Percentiles rank a stretch among this genome's conserved stretches.
These are phyloP conservation scores for Kwoniella botswanensis DNA, from an alignment of 768 basidiomycete genomes.

Conservation along the genomic window DNA sequence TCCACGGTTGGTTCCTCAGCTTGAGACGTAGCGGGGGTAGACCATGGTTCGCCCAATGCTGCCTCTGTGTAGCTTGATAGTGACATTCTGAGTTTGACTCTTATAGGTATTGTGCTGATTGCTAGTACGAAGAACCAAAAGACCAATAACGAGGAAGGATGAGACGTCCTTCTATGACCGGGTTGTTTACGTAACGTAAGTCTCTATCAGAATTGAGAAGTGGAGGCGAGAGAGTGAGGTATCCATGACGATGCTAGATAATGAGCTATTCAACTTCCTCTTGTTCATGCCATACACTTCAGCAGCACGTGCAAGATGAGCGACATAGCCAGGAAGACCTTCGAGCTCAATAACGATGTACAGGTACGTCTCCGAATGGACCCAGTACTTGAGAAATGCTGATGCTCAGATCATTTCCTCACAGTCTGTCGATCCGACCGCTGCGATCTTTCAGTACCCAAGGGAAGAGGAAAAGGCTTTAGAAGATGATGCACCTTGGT, in stretches of 20 bases:
- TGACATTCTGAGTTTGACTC: constrained; percentile 7
- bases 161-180: too few relatives aligned
- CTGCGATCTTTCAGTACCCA: constrained; percentile 58
- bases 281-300: background rate
- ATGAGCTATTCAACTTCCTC: background rate
- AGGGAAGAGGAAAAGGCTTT: constrained; percentile 55
- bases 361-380: constrained; percentile 27
- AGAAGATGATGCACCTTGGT: constrained; percentile 81
- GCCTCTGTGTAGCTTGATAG: constrained; percentile 5
- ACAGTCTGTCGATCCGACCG: constrained; percentile 50
- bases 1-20: constrained; percentile 38
- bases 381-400: background rate
- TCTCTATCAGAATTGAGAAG: too few relatives aligned
- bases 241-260: too few relatives aligned
- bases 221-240: too few relatives aligned
- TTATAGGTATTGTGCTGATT: background rate
- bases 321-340: constrained; percentile 54
- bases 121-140: background rate
- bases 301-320: constrained; percentile 4
- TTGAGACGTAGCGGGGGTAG: background rate
- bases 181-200: too few relatives aligned
- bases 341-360: constrained; percentile 59
- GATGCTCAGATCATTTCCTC: background rate
- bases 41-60: constrained; percentile 15
- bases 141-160: background rate